phyloP scores from a whole-genome alignment of 2,329 filamentous ascomycete species.

The Cercospora brassicicola region DNA sequence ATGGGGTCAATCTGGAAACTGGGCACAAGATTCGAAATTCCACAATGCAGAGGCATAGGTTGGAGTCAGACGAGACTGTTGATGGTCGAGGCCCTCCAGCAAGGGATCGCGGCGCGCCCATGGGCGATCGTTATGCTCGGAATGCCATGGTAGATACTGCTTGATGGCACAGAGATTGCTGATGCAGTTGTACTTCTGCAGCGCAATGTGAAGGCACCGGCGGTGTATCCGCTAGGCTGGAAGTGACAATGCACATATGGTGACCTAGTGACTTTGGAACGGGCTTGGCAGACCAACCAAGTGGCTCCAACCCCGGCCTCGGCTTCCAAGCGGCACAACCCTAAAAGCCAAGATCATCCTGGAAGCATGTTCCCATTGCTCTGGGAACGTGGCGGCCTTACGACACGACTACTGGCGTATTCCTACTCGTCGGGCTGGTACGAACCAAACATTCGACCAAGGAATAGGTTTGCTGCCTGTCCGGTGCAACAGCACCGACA shows the following conservation, averaged over 20 bases:
- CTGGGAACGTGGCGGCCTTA: neutral
- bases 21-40: neutral
- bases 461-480: neutral
- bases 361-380: neutral
- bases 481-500: neutral
- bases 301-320: neutral
- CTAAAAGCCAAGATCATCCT: neutral
- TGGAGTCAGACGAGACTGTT: neutral
- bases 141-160: neutral
- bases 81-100: neutral
- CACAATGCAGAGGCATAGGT: neutral
- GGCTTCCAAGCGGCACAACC: neutral
- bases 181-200: neutral
- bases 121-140: neutral
- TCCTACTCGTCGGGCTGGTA: neutral
- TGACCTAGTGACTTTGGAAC: neutral
- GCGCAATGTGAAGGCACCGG: neutral
- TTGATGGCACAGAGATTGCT: neutral
- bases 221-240: neutral
- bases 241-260: neutral
- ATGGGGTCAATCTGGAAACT: neutral
- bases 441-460: neutral
- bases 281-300: neutral
- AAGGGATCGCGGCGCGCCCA: neutral
- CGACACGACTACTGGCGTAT: neutral